Evolutionary conservation across 306 rosid genomes (phyloP), one percentile per base, ranked within the genome.

Genomic region (Castanopsis chinensis): DNA sequence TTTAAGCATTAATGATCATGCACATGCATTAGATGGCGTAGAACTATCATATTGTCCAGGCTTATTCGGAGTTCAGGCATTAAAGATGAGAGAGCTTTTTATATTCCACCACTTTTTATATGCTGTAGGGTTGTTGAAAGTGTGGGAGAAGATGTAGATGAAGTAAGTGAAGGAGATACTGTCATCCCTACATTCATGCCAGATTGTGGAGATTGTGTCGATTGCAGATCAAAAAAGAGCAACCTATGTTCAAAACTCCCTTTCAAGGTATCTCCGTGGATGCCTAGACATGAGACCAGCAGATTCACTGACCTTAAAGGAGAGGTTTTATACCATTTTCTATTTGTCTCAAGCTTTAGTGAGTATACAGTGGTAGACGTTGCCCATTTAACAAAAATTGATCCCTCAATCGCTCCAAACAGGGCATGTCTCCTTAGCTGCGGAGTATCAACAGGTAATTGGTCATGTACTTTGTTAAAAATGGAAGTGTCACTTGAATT

Each of bases 231-330:
- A 57, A 70, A 72, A 59, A 91, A 87, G 82, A 94, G 91, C 83
- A 91, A 94, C 86, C 85, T 86, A 3, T 94, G 99, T 60, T 78
- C 92, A 7, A 89, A 87, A 10, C 60, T 94, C 14, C 89, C 91
- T 58, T 94, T 92, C 74, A 53, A 79, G 76, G 69, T 85, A 41
- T 83, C 92, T 23, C 91, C 90, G 5, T 87, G 83, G 79, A 90
- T 89, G 97, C 87, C 86, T 21, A 88, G 97, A 82, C 13, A 85
- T 61, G 88, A 41, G 67, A 83, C 86, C 1, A 86, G 86, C 68
- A 90, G 97, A 87, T 94, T 94, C 97, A 91, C 85, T 0, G 90
- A 89, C 85, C 89, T 84, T 18, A 85, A 90, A 5, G 97, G 97
- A 72, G 85, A 88, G 57, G 78, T 59, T 64, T 18, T 94, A 30